Conservation (phyloP, 345 rosid genomes). For the Gossypium australe region DNA sequence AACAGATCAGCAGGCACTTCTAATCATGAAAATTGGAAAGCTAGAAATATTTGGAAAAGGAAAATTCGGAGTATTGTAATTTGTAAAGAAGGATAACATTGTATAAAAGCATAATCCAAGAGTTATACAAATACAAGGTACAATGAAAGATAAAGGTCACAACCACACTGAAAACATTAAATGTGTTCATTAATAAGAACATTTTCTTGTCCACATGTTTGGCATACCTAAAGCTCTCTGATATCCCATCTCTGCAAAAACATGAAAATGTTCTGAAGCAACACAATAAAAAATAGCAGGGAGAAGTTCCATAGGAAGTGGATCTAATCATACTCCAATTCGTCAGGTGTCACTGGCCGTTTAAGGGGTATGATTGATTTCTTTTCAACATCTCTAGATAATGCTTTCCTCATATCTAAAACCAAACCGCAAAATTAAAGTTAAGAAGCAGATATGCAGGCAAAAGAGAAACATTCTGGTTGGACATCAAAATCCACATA, state of each 20-base stretch:
- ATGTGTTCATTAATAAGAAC: not conserved
- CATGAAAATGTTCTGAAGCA: constrained; percentile 6
- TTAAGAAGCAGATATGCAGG: not conserved
- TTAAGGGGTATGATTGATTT: constrained; percentile 86
- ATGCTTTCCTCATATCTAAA: constrained; percentile 94
- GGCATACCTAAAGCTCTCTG: constrained; percentile 1
- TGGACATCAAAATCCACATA: constrained; percentile 23
- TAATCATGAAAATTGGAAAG: not conserved
- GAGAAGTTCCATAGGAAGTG: not conserved
- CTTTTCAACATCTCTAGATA: constrained; percentile 84
- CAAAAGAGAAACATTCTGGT: not conserved
- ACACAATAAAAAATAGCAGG: not conserved
- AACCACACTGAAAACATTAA: not conserved
- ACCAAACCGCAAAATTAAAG: constrained; percentile 8
- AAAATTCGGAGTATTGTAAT: not conserved
- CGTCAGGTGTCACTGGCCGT: constrained; percentile 84
- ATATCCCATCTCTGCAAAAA: not conserved
- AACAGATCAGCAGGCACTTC: not conserved
- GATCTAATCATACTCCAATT: constrained; percentile 78
- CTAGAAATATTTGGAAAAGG: not conserved
- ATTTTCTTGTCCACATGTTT: not conserved
- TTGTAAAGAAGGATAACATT: not conserved
- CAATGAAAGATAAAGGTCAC: not conserved
- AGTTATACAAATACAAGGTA: not conserved
- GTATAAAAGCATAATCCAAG: not conserved